Base-by-base conservation (phyloP, 2,329 filamentous ascomycete genomes). In the Penicillium griseofulvum region DNA sequence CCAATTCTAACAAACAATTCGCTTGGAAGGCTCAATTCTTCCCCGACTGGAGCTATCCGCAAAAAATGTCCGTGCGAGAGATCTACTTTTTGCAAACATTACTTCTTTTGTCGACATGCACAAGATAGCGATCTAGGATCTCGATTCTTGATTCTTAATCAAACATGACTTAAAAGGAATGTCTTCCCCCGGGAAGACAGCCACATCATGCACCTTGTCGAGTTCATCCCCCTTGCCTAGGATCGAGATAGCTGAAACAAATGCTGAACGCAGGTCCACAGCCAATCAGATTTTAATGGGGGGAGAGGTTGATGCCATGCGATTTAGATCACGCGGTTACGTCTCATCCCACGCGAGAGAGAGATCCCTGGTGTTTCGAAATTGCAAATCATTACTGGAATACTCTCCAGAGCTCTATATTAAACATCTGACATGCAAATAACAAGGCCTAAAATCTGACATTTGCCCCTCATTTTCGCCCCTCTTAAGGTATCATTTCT, bases 221-320 rank as follows among this genome's bases (percentile, higher is more conserved):
- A 44, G 46, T 22, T 50, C 43, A 39, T 46, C 36, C 24, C 58
- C 63, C 62, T 65, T 63, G 46, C 62, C 54, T 65, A 10, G 19
- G 34, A 43, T 38, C 42, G 42, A 41, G 45, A 59, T 31, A 56
- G 54, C 62, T 65, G 63, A 65, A 65, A 62, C 59, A 39, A 44
- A 49, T 24, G 10, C 31, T 16, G 17, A 38, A 36, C 39, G 36
- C 24, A 54, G 42, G 41, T 49, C 36, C 46, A 24, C 31, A 24
- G 14, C 55, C 56, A 58, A 60, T 58, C 3, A 28, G 31, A 14
- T 24, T 28, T 10, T 2, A 17, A 31, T 7, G 1, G 5, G 5
- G 12, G 12, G 31, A 34, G 33, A 45, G 12, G 43, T 29, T n/a
- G n/a, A 45, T 54, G 37, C 24, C 28, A 44, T 49, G 43, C 34